These are phyloP conservation scores for Botryobasidium botryosum DNA, from an alignment of 768 basidiomycete species.

Conservation along the genomic window DNA sequence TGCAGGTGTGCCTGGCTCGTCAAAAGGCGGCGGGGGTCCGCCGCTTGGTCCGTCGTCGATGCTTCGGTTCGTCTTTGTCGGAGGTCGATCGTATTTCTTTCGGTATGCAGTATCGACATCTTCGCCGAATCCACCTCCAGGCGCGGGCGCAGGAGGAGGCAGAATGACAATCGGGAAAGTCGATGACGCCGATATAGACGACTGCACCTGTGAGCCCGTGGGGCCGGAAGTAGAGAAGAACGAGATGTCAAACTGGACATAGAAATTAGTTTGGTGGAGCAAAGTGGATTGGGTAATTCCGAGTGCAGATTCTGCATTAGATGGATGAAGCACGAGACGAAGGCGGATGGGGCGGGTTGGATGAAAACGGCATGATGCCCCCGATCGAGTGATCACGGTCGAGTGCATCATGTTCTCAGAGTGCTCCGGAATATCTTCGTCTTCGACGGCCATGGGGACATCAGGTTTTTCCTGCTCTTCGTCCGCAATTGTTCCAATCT, in stretches of 20 bases:
- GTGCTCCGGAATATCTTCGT: not conserved
- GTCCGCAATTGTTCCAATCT: conserved; percentile 1
- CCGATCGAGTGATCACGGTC: conserved; percentile 60
- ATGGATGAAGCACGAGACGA: conserved; percentile 57
- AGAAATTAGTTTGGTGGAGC: conserved; percentile 68
- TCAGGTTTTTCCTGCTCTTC: not conserved
- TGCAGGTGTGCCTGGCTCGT: conserved; percentile 28
- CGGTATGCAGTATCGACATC: conserved; percentile 48
- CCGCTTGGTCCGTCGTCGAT: conserved; percentile 46
- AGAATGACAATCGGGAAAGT: conserved; percentile 54
- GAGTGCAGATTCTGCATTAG: conserved; percentile 21
- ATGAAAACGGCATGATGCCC: conserved; percentile 86
- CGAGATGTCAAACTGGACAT: conserved; percentile 52
- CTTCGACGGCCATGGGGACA: conserved; percentile 1
- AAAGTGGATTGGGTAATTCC: conserved; percentile 69
- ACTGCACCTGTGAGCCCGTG: conserved; percentile 41
- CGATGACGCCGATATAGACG: not conserved
- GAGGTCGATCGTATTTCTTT: conserved; percentile 79
- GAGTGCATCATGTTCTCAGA: conserved; percentile 18
- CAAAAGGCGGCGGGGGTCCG: conserved; percentile 73
- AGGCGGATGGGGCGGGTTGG: conserved; percentile 52
- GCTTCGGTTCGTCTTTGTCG: conserved; percentile 45
- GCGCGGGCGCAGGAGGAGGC: conserved; percentile 61
- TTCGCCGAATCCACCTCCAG: conserved; percentile 42
- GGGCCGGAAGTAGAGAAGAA: conserved; percentile 45